phyloP scores from a whole-genome alignment of 2,329 filamentous ascomycete genomes.

The Anthostomella pinea region DNA sequence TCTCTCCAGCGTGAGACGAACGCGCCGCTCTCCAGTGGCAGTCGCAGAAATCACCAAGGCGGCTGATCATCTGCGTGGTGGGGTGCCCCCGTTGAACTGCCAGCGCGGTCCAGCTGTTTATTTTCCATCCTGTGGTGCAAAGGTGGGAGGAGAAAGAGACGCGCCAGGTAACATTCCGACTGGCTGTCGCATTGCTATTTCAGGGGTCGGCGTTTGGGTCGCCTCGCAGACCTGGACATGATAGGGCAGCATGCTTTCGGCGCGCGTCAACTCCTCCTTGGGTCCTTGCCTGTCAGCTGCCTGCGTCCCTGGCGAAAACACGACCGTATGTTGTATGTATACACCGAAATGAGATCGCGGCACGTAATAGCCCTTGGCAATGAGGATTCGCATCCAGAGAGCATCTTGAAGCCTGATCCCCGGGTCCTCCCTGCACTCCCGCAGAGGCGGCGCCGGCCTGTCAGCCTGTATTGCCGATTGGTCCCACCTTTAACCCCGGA shows the following conservation, averaged over 20 bases:
- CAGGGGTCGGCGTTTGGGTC: constrained; percentile 25
- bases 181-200: constrained; percentile 17
- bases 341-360: no score
- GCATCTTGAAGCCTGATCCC: no score
- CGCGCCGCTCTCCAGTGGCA: no score
- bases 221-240: constrained; percentile 17
- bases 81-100: constrained; percentile 11
- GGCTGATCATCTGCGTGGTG: constrained; percentile 1
- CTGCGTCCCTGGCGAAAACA: constrained; percentile 8
- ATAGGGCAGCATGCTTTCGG: constrained; percentile 20
- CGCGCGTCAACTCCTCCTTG: constrained; percentile 18
- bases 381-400: no score
- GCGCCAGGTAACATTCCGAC: constrained; percentile 27
- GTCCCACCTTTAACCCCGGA: no score
- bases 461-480: no score
- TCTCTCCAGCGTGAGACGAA: no score
- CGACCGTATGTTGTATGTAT: constrained; percentile 8
- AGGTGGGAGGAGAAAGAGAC: constrained; percentile 9
- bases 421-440: no score
- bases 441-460: no score
- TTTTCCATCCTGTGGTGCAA: constrained; percentile 9
- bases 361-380: no score
- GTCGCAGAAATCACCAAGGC: no score
- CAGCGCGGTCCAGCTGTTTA: constrained; percentile 19
- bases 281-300: not conserved